Percentiles rank a stretch among this genome's conserved stretches.
Conservation (phyloP, 805 yeast species). For the Yamadazyma paraphyllophila region DNA sequence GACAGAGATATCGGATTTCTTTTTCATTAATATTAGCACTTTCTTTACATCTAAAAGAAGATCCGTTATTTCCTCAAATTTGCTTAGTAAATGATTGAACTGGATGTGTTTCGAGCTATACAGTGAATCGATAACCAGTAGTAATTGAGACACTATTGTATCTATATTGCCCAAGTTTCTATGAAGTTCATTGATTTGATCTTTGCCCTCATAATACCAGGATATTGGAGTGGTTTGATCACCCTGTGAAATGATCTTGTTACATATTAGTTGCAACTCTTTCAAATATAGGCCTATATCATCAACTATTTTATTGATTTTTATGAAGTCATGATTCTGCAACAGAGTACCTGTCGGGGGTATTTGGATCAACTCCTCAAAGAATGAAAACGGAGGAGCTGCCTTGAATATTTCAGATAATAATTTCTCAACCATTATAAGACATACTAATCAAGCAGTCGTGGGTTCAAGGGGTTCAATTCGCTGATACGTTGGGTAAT, state of each 20-base stretch:
- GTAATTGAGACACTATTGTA: slow-evolving; percentile 21
- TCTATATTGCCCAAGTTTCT: slow-evolving; percentile 25
- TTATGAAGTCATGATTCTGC: slow-evolving; percentile 24
- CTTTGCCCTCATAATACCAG: slow-evolving; percentile 28
- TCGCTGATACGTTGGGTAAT: not conserved
- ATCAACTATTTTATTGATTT: slow-evolving; percentile 27
- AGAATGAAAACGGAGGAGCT: slow-evolving; percentile 21
- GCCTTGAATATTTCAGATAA: slow-evolving; percentile 19
- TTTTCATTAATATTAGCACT: slow-evolving; percentile 18
- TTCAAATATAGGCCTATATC: slow-evolving; percentile 26
- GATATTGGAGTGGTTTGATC: slow-evolving; percentile 12
- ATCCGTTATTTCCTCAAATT: slow-evolving; percentile 27
- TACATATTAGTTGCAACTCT: slow-evolving; percentile 18
- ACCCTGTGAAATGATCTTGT: slow-evolving; percentile 8
- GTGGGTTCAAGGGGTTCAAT: not conserved
- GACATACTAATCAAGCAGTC: not conserved
- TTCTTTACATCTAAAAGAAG: slow-evolving; percentile 26
- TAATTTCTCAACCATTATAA: slow-evolving; percentile 7
- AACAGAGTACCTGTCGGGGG: slow-evolving; percentile 14
- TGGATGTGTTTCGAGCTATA: slow-evolving; percentile 7
- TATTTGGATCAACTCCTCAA: slow-evolving; percentile 21
- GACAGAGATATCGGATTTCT: slow-evolving; percentile 26
- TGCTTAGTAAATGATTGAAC: slow-evolving; percentile 19
- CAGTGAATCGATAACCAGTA: slow-evolving; percentile 17
- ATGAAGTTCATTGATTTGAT: slow-evolving; percentile 17